phyloP scores from a whole-genome alignment of 208 protist species.

The Leishmania tropica region DNA sequence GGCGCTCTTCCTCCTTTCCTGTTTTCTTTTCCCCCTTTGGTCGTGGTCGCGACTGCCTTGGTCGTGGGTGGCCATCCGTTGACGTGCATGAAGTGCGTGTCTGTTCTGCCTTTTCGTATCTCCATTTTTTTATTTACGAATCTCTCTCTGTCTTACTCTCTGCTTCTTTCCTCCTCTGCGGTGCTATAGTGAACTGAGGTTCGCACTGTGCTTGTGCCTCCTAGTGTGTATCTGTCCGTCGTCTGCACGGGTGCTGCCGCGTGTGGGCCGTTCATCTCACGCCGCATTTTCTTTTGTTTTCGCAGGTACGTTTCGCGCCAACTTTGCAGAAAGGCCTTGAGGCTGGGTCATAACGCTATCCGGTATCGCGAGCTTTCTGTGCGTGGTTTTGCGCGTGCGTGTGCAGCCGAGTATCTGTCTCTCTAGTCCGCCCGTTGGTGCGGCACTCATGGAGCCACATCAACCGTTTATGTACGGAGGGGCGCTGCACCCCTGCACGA shows the following conservation, averaged over 20 bases:
- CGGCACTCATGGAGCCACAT: constrained; percentile 18
- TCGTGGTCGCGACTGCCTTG: neutral
- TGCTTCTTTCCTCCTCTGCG: constrained; percentile 11
- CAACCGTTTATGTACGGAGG: constrained; percentile 29
- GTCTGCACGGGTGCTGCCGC: neutral
- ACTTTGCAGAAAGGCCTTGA: neutral
- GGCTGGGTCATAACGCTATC: neutral
- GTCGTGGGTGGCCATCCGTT: neutral
- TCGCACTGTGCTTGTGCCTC: neutral
- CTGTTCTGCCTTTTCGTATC: neutral
- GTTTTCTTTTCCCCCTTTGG: neutral
- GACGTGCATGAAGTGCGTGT: neutral
- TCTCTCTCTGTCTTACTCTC: neutral
- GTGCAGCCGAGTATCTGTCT: neutral
- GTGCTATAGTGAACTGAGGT: neutral
- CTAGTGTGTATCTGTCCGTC: neutral
- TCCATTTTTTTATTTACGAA: neutral
- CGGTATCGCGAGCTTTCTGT: neutral
- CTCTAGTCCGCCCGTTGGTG: neutral
- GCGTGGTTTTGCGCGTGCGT: too few relatives aligned
- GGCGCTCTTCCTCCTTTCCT: neutral
- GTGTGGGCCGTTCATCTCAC: neutral
- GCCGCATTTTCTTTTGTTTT: neutral
- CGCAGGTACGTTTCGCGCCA: neutral
- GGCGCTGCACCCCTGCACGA: constrained; percentile 13